Evolutionary conservation across 345 rosid species (phyloP), one percentile per base, ranked within the genome.

Genomic region (Sisymbrium altissimum): DNA sequence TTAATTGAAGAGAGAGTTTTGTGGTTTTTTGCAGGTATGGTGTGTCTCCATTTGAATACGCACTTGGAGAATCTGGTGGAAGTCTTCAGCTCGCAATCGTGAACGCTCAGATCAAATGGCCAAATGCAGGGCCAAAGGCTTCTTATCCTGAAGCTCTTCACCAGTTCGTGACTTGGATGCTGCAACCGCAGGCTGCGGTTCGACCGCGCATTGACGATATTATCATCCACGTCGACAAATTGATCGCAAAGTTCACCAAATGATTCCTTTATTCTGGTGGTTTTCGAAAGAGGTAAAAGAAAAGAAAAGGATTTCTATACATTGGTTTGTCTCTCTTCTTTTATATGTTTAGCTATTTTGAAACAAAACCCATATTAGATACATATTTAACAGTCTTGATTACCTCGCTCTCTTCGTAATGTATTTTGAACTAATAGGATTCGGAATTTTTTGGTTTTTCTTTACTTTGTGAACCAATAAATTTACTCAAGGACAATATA

Each of bases 101-200:
- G 72, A 96, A 92, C 82, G 97, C 94, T n/a, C 97, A 90, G 80
- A 74, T 96, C 66, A 96, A 92, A 81, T 92, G 99, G 99, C 98
- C 99, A 30, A 78, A 72, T 41, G 80, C 85, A 32, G 98, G 97
- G 77, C 93, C 98, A 15, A 92, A 86, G 71, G 84, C 64, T 9
- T 49, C 81, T 18, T 92, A 92, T 57, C 99, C 99, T 23, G 98
- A 92, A 39, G 91, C 94, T 33, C 88, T 95, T 29, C 99, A 88
- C 80, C 88, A 92, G 79, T 95, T 95, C 23, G 91, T 95, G 56
- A 88, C 83, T 43, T 95, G 99, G 99, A 92, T 95, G 99, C 91
- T 95, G 75, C 99, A 92, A 83, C 88, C 98, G 0, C 96, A 92
- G 77, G 78, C 86, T 45, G 78, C 98, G 9, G 93, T 95, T 60